Conservation (phyloP, 2,329 filamentous ascomycete species). For the Hypoxylon rubiginosum region DNA sequence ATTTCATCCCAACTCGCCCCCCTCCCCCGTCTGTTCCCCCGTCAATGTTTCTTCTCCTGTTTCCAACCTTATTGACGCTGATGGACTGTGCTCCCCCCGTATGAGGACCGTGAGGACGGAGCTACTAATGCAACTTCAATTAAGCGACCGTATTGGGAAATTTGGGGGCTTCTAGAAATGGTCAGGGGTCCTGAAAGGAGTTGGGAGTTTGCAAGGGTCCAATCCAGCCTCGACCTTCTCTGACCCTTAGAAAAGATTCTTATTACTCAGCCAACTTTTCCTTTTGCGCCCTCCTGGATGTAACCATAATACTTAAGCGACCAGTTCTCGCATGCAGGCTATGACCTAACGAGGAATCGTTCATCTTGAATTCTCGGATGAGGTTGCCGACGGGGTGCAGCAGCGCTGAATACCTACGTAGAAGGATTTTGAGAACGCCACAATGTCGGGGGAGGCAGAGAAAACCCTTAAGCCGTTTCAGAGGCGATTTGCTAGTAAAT, state of each 20-base stretch:
- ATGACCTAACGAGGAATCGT: constrained; percentile 20
- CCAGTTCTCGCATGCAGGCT: constrained; percentile 11
- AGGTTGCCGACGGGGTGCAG: constrained; percentile 26
- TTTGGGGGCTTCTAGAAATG: constrained; percentile 37
- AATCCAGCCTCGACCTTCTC: neutral
- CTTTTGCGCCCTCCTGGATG: constrained; percentile 11
- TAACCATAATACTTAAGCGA: constrained; percentile 30
- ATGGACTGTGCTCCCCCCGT: constrained; percentile 14
- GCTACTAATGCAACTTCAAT: constrained; percentile 18
- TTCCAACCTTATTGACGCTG: constrained; percentile 31
- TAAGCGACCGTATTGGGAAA: constrained; percentile 16
- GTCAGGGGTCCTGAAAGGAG: constrained; percentile 25
- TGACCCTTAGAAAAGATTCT: constrained; percentile 21
- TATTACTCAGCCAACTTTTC: constrained; percentile 16
- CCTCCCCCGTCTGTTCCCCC: neutral
- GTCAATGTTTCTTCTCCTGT: constrained; percentile 34
- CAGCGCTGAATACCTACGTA: neutral
- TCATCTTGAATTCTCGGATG: constrained; percentile 30
- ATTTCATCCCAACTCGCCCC: constrained; percentile 39
- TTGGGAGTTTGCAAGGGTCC: constrained; percentile 15
- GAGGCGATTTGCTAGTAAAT: constrained; percentile 9
- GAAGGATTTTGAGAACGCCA: constrained; percentile 12
- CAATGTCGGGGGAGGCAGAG: constrained; percentile 22
- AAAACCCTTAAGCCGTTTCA: constrained; percentile 32
- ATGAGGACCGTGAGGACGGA: constrained; percentile 12